phyloP scores from a whole-genome alignment of 176 grass and related monocot species.

The Elaeis guineensis region DNA sequence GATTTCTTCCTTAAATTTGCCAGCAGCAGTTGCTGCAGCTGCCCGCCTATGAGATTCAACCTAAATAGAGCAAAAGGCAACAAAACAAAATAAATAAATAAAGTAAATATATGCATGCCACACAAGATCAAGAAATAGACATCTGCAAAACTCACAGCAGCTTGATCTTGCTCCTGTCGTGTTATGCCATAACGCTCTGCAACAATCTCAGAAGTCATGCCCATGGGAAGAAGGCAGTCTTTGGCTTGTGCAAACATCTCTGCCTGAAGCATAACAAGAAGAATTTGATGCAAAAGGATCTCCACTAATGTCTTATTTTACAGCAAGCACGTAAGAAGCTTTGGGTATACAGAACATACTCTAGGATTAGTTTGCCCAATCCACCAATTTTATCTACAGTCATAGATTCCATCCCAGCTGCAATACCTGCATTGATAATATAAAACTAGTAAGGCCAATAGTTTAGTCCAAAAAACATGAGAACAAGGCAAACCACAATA shows the following conservation, averaged over 20 bases:
- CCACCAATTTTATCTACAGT: slow-evolving; percentile 40
- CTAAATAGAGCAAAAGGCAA: slow-evolving; percentile 29
- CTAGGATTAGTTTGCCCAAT: slow-evolving; percentile 51
- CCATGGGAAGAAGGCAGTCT: slow-evolving; percentile 94
- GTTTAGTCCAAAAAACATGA: background rate
- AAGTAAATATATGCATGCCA: no score
- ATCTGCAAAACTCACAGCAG: slow-evolving; percentile 46
- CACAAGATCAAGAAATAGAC: slow-evolving; percentile 3
- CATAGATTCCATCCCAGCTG: slow-evolving; percentile 88
- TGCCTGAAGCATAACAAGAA: slow-evolving; percentile 36
- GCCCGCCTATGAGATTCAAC: slow-evolving; percentile 95
- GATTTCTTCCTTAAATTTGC: slow-evolving; percentile 97
- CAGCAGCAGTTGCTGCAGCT: slow-evolving; percentile 47
- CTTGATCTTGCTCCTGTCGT: slow-evolving; percentile 74
- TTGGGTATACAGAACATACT: slow-evolving; percentile 28
- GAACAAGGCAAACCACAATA: background rate
- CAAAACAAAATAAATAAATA: slow-evolving; percentile 7
- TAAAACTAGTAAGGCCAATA: background rate
- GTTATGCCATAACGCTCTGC: slow-evolving; percentile 72
- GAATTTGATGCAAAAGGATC: slow-evolving; percentile 5
- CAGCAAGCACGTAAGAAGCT: background rate
- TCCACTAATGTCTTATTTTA: background rate
- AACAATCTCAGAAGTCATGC: slow-evolving; percentile 91
- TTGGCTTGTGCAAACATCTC: slow-evolving; percentile 75
- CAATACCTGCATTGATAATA: slow-evolving; percentile 51